phyloP scores from a whole-genome alignment of 164 flowering plant genomes.

The Magnolia sinica region DNA sequence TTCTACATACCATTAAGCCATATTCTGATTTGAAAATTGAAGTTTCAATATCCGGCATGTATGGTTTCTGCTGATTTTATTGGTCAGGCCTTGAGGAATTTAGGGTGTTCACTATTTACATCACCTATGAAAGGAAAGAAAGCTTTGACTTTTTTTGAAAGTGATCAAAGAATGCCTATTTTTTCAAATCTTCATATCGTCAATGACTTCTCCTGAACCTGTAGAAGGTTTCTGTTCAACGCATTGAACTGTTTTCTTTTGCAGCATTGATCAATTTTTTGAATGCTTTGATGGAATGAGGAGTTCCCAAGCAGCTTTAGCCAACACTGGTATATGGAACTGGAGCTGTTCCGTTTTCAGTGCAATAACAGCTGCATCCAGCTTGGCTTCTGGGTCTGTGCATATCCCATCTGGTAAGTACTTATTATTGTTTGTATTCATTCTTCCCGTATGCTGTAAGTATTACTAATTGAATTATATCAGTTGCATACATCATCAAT shows the following conservation, averaged over 20 bases:
- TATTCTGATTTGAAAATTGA: no score
- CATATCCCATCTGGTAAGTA: slow-evolving; percentile 66
- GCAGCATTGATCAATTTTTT: slow-evolving; percentile 92
- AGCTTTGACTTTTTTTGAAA: neutral
- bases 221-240: neutral
- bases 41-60: no score
- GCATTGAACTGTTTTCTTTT: slow-evolving; percentile 11
- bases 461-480: no score
- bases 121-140: neutral
- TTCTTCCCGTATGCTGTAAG: no score
- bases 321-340: slow-evolving; percentile 87
- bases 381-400: slow-evolving; percentile 83
- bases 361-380: slow-evolving; percentile 92
- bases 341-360: slow-evolving; percentile 94
- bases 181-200: neutral
- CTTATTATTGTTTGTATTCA: neutral
- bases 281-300: slow-evolving; percentile 92
- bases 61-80: no score
- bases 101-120: no score
- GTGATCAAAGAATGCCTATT: neutral
- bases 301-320: slow-evolving; percentile 67
- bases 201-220: neutral
- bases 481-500: no score
- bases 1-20: no score
- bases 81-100: no score